Base-by-base conservation (phyloP, 805 yeast species). In the Candida awuae region DNA sequence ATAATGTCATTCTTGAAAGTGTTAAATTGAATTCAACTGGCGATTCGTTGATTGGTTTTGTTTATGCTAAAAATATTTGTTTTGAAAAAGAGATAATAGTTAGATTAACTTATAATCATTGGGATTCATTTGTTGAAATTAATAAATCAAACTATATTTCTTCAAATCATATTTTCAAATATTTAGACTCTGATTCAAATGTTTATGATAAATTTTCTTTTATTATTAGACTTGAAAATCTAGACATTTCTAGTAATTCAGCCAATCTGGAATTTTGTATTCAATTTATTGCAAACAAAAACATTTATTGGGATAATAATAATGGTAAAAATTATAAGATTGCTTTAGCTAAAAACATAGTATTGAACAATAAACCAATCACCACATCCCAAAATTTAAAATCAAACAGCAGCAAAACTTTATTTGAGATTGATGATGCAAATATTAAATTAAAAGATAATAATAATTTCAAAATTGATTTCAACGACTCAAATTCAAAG, bases 71-170 rank as follows among this genome's bases (percentile, higher is more conserved):
- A 31, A 68, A 68, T 47, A 10, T 63, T 17, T 47, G 65, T 0
- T 68, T 59, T 49, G 61, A 63, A 38, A 68, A 68, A 48, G 56
- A 55, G 37, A 58, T 68, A 32, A 53, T 59, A 27, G 50, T 77
- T 26, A 74, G 72, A 49, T 55, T 74, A 42, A 67, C 80, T 4
- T 56, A 63, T 39, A 71, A 77, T 56, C 54, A 63, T 41, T 77
- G 73, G 73, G 60, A 64, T 35, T 47, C 50, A 14, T 55, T 50
- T 36, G 39, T 52, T 22, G 61, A 58, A 35, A 50, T 60, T 38
- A 59, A 55, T 19, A 54, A 50, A 41, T 52, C 61, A 14, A 61
- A 58, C 39, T 61, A 61, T 47, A 61, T 61, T 25, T 59, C 64
- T 2, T 61, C 65, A 17, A 61, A 61, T 35, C 63, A 61, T 44